Conservation (phyloP, 2,329 filamentous ascomycete species). For the Allantophomopsis cytisporea region DNA sequence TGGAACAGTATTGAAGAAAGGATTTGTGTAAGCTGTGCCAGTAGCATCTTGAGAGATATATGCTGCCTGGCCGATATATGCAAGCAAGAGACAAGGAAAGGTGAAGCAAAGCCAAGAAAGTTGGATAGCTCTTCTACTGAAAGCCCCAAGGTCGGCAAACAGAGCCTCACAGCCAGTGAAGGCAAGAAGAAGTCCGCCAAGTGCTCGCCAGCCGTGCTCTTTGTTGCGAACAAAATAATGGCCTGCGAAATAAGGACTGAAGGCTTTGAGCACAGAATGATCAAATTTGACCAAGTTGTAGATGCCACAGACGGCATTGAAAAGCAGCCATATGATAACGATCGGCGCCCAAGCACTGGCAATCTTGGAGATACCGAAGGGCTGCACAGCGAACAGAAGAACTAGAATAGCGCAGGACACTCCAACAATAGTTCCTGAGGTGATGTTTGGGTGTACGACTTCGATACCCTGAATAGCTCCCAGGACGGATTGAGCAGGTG, state of each 20-base stretch:
- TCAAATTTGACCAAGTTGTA: conserved; percentile 43
- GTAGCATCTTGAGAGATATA: conserved; percentile 43
- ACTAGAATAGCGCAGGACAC: conserved; percentile 51
- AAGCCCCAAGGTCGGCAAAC: conserved; percentile 68
- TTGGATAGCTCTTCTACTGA: conserved; percentile 56
- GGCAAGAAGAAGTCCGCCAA: conserved; percentile 59
- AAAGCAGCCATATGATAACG: conserved; percentile 51
- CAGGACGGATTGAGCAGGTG: conserved; percentile 56
- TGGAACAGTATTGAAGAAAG: conserved; percentile 59
- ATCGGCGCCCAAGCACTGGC: conserved; percentile 51
- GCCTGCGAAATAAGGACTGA: conserved; percentile 45
- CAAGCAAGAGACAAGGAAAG: conserved; percentile 47
- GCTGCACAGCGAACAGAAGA: conserved; percentile 49
- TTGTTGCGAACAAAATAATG: conserved; percentile 44
- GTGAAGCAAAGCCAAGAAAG: conserved; percentile 57
- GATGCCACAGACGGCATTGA: conserved; percentile 49
- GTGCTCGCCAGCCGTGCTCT: conserved; percentile 45
- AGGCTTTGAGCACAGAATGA: conserved; percentile 38
- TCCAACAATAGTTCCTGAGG: conserved; percentile 42
- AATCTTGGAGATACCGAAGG: conserved; percentile 47
- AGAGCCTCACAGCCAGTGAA: conserved; percentile 72
- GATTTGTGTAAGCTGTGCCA: conserved; percentile 48
- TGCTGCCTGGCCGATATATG: conserved; percentile 50
- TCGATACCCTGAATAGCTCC: conserved; percentile 52
- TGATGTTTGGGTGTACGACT: conserved; percentile 43